Evolutionary conservation across 169 alveolate species (phyloP).

Genomic region (Eimeria acervulina): DNA sequence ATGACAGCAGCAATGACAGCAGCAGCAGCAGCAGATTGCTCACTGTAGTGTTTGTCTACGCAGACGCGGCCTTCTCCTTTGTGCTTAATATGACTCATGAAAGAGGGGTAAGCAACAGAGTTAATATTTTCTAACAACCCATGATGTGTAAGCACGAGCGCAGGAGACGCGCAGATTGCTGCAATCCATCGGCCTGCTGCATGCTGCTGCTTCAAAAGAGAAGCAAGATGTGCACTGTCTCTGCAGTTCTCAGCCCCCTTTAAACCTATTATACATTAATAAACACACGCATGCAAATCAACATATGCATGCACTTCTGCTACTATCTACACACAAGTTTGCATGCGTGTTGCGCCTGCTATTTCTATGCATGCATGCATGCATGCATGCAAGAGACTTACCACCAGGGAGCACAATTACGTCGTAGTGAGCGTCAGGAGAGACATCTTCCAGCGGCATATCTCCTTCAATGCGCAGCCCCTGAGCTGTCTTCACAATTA

Average conservation of each 20-base stretch:
- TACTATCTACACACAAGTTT: not conserved
- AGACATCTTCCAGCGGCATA: not conserved
- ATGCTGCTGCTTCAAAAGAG: conserved; percentile 86
- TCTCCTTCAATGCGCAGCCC: conserved; percentile 48
- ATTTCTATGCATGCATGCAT: too few species aligned
- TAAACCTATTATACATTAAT: not conserved
- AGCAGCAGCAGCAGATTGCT: too few species aligned
- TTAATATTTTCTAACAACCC: conserved; percentile 88
- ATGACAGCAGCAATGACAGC: too few species aligned
- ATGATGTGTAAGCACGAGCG: conserved; percentile 87
- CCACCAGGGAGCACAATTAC: conserved; percentile 71
- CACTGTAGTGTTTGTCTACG: conserved; percentile 45
- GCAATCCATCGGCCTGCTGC: conserved; percentile 86
- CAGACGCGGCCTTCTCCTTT: conserved; percentile 67
- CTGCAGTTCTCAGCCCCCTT: conserved; percentile 83
- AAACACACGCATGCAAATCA: not conserved
- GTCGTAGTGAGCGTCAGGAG: conserved; percentile 8
- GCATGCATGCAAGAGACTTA: not conserved
- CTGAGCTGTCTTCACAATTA: conserved; percentile 11
- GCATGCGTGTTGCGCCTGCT: not conserved
- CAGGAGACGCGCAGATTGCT: conserved; percentile 93
- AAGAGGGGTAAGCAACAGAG: conserved; percentile 89
- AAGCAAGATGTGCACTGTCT: conserved; percentile 83
- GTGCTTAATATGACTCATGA: conserved; percentile 40
- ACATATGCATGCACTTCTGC: too few species aligned